Conservation (phyloP, 2,329 filamentous ascomycete genomes). For the Sclerotinia sclerotiorum region DNA sequence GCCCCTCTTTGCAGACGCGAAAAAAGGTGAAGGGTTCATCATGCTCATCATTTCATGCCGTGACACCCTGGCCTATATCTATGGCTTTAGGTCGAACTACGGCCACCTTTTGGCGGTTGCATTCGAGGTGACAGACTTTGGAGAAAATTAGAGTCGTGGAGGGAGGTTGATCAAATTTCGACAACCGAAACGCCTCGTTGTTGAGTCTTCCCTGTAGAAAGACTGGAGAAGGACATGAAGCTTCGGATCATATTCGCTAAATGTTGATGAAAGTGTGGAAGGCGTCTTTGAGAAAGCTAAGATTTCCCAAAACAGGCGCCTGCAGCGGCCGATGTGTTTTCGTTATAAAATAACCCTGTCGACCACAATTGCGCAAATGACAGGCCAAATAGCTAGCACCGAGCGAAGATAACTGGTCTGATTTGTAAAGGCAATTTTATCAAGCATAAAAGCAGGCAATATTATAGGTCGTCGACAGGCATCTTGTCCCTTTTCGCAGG, state of each 20-base stretch:
- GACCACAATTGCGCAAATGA: constrained; percentile 24
- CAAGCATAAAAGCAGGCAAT: constrained; percentile 13
- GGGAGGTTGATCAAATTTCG: constrained; percentile 14
- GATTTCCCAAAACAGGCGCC: constrained; percentile 23
- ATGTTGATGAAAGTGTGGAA: constrained; percentile 16
- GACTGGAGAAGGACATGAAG: constrained; percentile 18
- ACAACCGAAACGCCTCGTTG: constrained; percentile 12
- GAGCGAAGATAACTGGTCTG: constrained; percentile 6
- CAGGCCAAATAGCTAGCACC: constrained; percentile 12
- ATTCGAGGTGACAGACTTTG: constrained; percentile 1
- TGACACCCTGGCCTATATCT: constrained; percentile 15
- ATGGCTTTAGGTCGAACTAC: constrained; percentile 18
- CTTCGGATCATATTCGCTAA: constrained; percentile 20
- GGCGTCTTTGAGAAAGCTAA: constrained; percentile 15
- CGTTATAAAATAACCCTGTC: constrained; percentile 11
- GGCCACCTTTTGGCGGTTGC: constrained; percentile 14
- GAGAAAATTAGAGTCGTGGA: constrained; percentile 11
- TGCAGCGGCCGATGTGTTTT: constrained; percentile 24
- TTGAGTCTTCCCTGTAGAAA: constrained; percentile 18
- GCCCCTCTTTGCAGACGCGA: constrained; percentile 12
- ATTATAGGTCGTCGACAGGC: constrained; percentile 7
- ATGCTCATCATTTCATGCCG: constrained; percentile 18
- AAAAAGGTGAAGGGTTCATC: constrained; percentile 1
- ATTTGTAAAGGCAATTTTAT: constrained; percentile 5
- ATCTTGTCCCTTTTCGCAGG: constrained; percentile 14